These are phyloP conservation scores for Rhizophagus prolifer DNA, from an alignment of 192 early-diverging fungal species.

Conservation along the genomic window DNA sequence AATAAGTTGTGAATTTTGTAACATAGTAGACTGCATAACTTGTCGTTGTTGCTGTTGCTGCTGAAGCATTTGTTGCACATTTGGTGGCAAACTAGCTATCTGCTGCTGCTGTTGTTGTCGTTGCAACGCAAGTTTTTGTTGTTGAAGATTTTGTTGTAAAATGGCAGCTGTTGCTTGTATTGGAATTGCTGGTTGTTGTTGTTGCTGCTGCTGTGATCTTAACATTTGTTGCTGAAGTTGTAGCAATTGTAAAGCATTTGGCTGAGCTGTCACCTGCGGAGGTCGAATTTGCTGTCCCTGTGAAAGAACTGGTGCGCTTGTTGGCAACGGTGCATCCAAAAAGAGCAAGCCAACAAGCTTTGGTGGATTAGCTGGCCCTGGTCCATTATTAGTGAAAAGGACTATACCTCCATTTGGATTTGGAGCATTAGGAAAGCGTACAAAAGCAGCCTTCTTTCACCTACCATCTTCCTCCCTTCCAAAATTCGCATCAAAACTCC, in stretches of 20 bases:
- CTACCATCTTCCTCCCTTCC: background rate
- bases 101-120: background rate
- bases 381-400: background rate
- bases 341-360: slow-evolving; percentile 1
- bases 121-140: background rate
- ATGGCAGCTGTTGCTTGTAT: background rate
- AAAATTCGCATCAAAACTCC: slow-evolving; percentile 6
- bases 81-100: too few species aligned
- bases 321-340: slow-evolving; percentile 7
- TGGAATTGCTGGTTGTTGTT: background rate
- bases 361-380: background rate
- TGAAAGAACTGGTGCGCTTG: background rate
- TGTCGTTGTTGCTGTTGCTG: background rate
- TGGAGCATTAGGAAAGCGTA: slow-evolving; percentile 10
- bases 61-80: background rate
- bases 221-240: slow-evolving; percentile 1
- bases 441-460: background rate
- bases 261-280: background rate
- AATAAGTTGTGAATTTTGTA: background rate
- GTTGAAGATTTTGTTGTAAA: background rate
- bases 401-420: slow-evolving; percentile 16
- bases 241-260: too few species aligned
- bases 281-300: background rate
- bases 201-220: background rate
- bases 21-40: background rate